Evolutionary conservation across 345 rosid genomes (phyloP).

Genomic region (Geranium rotundifolium): DNA sequence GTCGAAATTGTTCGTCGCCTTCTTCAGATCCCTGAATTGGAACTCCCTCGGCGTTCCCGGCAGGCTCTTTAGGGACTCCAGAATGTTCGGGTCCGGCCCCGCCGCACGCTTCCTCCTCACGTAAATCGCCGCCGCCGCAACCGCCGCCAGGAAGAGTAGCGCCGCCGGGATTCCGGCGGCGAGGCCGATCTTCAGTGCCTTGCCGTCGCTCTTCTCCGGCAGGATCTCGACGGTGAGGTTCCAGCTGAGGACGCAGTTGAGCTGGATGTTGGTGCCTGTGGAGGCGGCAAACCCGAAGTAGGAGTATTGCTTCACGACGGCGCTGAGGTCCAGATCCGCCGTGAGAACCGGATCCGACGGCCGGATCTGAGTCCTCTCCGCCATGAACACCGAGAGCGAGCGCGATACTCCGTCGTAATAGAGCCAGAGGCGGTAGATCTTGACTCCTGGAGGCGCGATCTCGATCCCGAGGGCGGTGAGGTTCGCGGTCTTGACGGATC

Average conservation of each 20-base stretch:
- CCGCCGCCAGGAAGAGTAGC: slow-evolving; percentile 7
- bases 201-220: background rate
- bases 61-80: slow-evolving; percentile 37
- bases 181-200: slow-evolving; percentile 12
- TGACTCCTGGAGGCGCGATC: slow-evolving; percentile 6
- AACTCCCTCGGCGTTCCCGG: slow-evolving; percentile 46
- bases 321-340: slow-evolving; percentile 15
- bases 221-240: slow-evolving; percentile 29
- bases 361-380: background rate
- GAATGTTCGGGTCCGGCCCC: slow-evolving; percentile 20
- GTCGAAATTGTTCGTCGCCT: slow-evolving; percentile 50
- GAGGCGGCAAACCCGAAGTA: slow-evolving; percentile 42
- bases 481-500: slow-evolving; percentile 13
- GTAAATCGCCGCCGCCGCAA: slow-evolving; percentile 5
- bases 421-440: slow-evolving; percentile 26
- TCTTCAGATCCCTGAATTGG: slow-evolving; percentile 33
- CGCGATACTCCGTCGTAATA: slow-evolving; percentile 19
- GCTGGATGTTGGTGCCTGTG: slow-evolving; percentile 26
- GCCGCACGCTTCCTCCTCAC: slow-evolving; percentile 14
- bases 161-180: slow-evolving; percentile 18
- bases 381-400: slow-evolving; percentile 25
- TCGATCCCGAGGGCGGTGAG: slow-evolving; percentile 18
- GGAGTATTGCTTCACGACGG: slow-evolving; percentile 19
- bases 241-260: slow-evolving; percentile 36
- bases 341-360: slow-evolving; percentile 15